Percentiles rank a stretch among this genome's conserved stretches.
These are phyloP conservation scores for Yarrowia osloensis DNA, from an alignment of 805 yeast species.

Conservation along the genomic window DNA sequence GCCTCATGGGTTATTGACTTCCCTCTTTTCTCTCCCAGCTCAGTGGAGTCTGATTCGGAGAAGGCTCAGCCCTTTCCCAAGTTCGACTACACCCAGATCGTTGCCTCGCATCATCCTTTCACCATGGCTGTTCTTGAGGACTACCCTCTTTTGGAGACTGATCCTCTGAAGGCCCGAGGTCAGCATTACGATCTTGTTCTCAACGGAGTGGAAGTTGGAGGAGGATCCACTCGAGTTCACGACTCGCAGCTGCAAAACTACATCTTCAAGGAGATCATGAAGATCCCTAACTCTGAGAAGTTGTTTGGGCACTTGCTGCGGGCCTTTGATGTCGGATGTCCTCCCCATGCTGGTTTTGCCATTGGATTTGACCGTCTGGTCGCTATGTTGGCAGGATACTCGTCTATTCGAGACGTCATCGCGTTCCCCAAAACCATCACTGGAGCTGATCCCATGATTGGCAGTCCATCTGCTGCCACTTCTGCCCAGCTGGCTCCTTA, in stretches of 20 bases:
- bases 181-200: conserved; percentile 93
- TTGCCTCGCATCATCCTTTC: conserved; percentile 95
- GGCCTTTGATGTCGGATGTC: conserved; percentile 89
- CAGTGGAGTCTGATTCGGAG: conserved; percentile 33
- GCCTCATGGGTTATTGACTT: conserved; percentile 82
- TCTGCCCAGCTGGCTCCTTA: conserved; percentile 57
- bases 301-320: conserved; percentile 83
- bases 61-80: conserved; percentile 54
- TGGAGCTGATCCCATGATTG: conserved; percentile 86
- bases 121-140: conserved; percentile 84
- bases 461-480: conserved; percentile 72
- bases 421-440: conserved; percentile 93
- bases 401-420: conserved; percentile 85
- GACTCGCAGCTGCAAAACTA: conserved; percentile 76
- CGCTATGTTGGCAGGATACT: conserved; percentile 80
- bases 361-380: conserved; percentile 91
- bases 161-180: conserved; percentile 71
- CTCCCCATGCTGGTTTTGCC: conserved; percentile 98
- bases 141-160: conserved; percentile 53
- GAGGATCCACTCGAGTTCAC: conserved; percentile 95
- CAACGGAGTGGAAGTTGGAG: conserved; percentile 95
- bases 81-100: conserved; percentile 53
- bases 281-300: conserved; percentile 56
- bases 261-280: conserved; percentile 65
- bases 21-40: conserved; percentile 80